Percentiles rank a stretch among this genome's conserved stretches.
Conservation (phyloP, 1,139 yeast genomes). For the Eremothecium gossypii region DNA sequence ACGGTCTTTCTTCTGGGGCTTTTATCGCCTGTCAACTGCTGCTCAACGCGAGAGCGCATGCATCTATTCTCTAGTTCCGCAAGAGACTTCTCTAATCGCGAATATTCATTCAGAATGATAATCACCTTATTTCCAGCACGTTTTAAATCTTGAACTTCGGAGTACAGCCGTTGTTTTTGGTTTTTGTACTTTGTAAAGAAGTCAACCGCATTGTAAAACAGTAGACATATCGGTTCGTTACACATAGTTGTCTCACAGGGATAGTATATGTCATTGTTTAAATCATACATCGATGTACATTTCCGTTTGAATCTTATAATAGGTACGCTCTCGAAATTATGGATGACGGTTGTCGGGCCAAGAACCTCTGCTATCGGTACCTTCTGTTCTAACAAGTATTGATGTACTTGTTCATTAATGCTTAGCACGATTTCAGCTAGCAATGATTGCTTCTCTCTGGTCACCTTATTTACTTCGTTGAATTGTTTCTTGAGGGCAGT, state of each 20-base stretch:
- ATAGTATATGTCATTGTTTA: conserved; percentile 40
- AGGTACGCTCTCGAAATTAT: conserved; percentile 22
- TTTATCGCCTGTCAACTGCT: conserved; percentile 22
- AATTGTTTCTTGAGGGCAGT: conserved; percentile 24
- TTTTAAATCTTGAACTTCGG: conserved; percentile 18
- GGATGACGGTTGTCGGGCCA: conserved; percentile 24
- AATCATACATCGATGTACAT: conserved; percentile 36
- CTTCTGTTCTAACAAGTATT: conserved; percentile 12
- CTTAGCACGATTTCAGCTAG: conserved; percentile 41
- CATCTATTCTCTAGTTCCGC: conserved; percentile 38
- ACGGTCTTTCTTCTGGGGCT: conserved; percentile 13
- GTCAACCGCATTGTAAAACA: conserved; percentile 40
- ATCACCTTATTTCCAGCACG: conserved; percentile 30
- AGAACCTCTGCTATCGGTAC: conserved; percentile 21
- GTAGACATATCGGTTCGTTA: conserved; percentile 37
- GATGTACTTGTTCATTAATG: conserved; percentile 25
- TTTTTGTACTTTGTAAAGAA: conserved; percentile 34
- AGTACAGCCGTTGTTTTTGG: conserved; percentile 22
- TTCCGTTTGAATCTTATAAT: conserved; percentile 29
- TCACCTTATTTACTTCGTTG: conserved; percentile 42
- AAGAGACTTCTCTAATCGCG: conserved; percentile 37
- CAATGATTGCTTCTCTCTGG: conserved; percentile 42
- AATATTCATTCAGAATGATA: conserved; percentile 43
- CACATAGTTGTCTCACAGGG: conserved; percentile 39
- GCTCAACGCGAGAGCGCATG: conserved; percentile 35